Percentiles rank a stretch among this genome's conserved stretches.
Evolutionary conservation across 352 stramenopile genomes (phyloP).

Genomic region (Globisporangium solare): DNA sequence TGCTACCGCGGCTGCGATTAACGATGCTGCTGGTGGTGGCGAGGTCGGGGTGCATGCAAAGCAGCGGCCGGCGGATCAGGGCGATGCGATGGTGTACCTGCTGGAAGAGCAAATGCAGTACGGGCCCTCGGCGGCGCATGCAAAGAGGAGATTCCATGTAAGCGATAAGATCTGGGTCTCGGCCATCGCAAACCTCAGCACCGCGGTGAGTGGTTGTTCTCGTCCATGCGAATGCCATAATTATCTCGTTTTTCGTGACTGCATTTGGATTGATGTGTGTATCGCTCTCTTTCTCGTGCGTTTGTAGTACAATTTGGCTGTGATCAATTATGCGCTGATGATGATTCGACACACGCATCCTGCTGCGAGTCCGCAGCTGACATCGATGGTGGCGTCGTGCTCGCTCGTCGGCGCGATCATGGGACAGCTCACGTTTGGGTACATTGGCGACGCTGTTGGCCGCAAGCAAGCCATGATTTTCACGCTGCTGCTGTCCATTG

Average conservation of each 20-base stretch:
- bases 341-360: constrained; percentile 42
- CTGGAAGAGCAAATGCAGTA: constrained; percentile 10
- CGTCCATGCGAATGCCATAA: constrained; percentile 26
- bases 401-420: constrained; percentile 76
- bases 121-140: background rate
- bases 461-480: constrained; percentile 73
- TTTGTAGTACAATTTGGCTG: constrained; percentile 15
- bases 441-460: constrained; percentile 64
- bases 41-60: background rate
- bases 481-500: constrained; percentile 65
- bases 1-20: background rate
- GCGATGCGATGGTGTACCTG: constrained; percentile 2
- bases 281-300: no score
- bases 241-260: constrained; percentile 11
- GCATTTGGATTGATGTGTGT: no score
- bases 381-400: constrained; percentile 62
- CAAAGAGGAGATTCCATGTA: constrained; percentile 13
- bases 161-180: constrained; percentile 57
- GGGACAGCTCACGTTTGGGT: constrained; percentile 77
- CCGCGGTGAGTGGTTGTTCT: constrained; percentile 41
- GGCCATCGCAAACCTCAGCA: constrained; percentile 78
- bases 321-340: constrained; percentile 21
- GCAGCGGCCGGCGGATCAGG: background rate
- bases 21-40: background rate
- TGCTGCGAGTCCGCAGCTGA: constrained; percentile 41